phyloP scores from a whole-genome alignment of 2,329 filamentous ascomycete species.

The Cercospora sp. region DNA sequence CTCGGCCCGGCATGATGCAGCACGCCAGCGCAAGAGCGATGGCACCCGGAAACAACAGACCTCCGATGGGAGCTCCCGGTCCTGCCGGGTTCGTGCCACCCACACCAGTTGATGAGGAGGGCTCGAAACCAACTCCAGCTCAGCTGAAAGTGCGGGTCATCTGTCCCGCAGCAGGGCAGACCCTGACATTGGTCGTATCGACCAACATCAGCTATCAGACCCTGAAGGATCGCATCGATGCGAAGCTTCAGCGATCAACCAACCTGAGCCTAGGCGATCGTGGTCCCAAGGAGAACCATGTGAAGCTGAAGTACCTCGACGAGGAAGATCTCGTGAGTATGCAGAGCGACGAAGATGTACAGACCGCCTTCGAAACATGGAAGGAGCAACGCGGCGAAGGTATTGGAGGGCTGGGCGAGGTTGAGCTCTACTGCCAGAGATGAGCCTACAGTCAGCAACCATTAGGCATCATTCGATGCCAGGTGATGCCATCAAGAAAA shows the following conservation, averaged over 20 bases:
- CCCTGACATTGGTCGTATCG: conserved; percentile 91
- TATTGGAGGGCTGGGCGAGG: conserved; percentile 74
- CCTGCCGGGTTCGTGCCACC: conserved; percentile 20
- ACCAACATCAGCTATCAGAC: conserved; percentile 95
- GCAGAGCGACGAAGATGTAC: conserved; percentile 92
- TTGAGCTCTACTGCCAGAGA: conserved; percentile 77
- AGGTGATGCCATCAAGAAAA: neutral
- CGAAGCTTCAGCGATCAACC: conserved; percentile 85
- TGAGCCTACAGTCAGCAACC: conserved; percentile 24
- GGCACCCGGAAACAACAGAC: conserved; percentile 39
- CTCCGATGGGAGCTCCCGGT: conserved; percentile 19
- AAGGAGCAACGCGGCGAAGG: conserved; percentile 69
- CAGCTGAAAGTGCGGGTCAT: conserved; percentile 96
- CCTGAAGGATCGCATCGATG: conserved; percentile 91
- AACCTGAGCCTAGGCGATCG: conserved; percentile 79
- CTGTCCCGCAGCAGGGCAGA: conserved; percentile 73
- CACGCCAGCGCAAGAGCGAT: conserved; percentile 41
- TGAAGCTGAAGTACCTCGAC: conserved; percentile 87
- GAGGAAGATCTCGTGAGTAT: conserved; percentile 93
- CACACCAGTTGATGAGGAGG: conserved; percentile 24
- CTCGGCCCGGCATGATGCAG: conserved; percentile 25
- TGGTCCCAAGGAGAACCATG: conserved; percentile 47
- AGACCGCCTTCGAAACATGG: conserved; percentile 94
- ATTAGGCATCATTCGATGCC: neutral
- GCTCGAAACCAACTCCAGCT: conserved; percentile 54